These are phyloP conservation scores for Botryotinia calthae DNA, from an alignment of 2,329 filamentous ascomycete species.

Conservation along the genomic window DNA sequence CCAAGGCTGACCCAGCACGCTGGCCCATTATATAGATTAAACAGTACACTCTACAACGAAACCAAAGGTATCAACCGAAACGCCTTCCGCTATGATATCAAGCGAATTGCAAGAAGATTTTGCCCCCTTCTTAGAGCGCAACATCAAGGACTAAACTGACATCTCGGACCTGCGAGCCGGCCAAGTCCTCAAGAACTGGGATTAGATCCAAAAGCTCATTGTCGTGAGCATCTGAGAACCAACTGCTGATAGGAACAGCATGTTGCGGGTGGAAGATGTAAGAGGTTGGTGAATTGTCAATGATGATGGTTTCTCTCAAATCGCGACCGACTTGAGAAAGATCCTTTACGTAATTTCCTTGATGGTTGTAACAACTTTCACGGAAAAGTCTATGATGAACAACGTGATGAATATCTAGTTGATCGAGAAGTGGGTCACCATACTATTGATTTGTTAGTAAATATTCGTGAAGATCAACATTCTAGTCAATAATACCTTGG, in stretches of 20 bases:
- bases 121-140: slow-evolving; percentile 55
- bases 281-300: slow-evolving; percentile 97
- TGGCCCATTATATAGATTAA: slow-evolving; percentile 42
- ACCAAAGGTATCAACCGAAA: slow-evolving; percentile 41
- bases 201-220: slow-evolving; percentile 97
- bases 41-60: slow-evolving; percentile 42
- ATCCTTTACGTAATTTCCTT: slow-evolving; percentile 99
- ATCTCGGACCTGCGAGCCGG: slow-evolving; percentile 82
- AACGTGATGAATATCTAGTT: slow-evolving; percentile 94
- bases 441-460: slow-evolving; percentile 56
- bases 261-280: slow-evolving; percentile 99
- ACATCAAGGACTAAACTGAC: slow-evolving; percentile 98
- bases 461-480: slow-evolving; percentile 1
- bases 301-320: slow-evolving; percentile 96
- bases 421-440: slow-evolving; percentile 91
- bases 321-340: slow-evolving; percentile 95
- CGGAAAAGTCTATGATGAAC: slow-evolving; percentile 95
- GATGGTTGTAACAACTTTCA: slow-evolving; percentile 98
- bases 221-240: slow-evolving; percentile 99
- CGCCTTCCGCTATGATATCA: slow-evolving; percentile 42
- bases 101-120: slow-evolving; percentile 37
- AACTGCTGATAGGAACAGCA: slow-evolving; percentile 98
- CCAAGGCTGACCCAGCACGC: slow-evolving; percentile 32
- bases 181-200: slow-evolving; percentile 95
- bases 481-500: slow-evolving; percentile 65